Evolutionary conservation across 768 basidiomycete genomes (phyloP).

Genomic region (Calocybe cyanea): DNA sequence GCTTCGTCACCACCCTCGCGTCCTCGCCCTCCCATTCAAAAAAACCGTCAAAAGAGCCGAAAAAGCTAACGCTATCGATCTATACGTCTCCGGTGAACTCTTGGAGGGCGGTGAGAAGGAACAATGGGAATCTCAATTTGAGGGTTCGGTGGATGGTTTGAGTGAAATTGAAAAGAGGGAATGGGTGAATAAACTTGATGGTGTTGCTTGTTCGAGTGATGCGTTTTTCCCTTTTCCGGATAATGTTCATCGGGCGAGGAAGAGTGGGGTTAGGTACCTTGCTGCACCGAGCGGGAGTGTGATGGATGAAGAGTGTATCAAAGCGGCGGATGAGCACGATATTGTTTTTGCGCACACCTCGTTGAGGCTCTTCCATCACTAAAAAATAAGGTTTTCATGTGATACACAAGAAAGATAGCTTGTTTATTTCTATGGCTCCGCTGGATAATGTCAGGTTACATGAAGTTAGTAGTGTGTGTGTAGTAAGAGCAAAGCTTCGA

Average conservation of each 20-base stretch:
- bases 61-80: conserved; percentile 96
- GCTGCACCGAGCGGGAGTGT: conserved; percentile 92
- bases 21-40: conserved; percentile 91
- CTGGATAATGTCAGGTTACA: no score
- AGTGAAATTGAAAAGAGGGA: conserved; percentile 65
- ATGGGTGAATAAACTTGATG: conserved; percentile 72
- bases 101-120: conserved; percentile 85
- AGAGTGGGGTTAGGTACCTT: conserved; percentile 90
- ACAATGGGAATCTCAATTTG: conserved; percentile 91
- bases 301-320: conserved; percentile 96
- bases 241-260: conserved; percentile 89
- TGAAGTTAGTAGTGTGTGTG: no score
- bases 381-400: no score
- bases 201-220: conserved; percentile 91
- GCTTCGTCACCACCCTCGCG: conserved; percentile 94
- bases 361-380: conserved; percentile 89
- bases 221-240: conserved; percentile 99
- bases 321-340: conserved; percentile 89
- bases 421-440: no score
- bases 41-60: conserved; percentile 97
- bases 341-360: conserved; percentile 91
- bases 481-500: no score
- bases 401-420: no score
- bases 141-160: conserved; percentile 61
- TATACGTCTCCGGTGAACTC: conserved; percentile 88